Evolutionary conservation across 108 stramenopile species (phyloP), one percentile per base, ranked within the genome.

Genomic region (Discostella pseudostelligera): DNA sequence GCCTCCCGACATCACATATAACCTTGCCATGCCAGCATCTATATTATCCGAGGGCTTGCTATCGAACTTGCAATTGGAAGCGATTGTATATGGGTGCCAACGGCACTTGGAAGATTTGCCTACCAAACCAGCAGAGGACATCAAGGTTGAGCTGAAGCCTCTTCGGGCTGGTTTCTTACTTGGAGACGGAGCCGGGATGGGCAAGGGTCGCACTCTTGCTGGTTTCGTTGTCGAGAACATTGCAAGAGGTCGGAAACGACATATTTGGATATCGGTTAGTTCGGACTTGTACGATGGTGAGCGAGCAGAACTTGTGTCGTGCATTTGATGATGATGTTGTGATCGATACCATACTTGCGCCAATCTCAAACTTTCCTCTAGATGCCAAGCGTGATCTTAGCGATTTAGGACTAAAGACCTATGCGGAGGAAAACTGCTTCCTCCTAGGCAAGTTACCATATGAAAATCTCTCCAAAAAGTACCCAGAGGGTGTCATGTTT

Each of bases 171-270:
- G 55, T n/a, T 89, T 89, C 49, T 82, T 92, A 55, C 51, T 92
- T n/a, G 90, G 88, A 26, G 90, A 92, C 61, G 90, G 88, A 24
- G 86, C 90, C 0, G 89, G 89, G 0, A 81, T 88, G 35, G 89
- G 89, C 20, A 90, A 90, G 54, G 87, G 87, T 22, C 50, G 82
- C 6, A 76, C 79, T 19, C 76, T 83, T 8, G 82, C 82, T 0
- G 82, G 82, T 3, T 80, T 83, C 67, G 76, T 83, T 1, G 65
- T 80, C 13, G 79, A 83, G 58, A 80, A 81, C 51, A 62, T 80
- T 37, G 49, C 61, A 16, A 63, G 79, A 16, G 82, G 82, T 17
- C 43, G 79, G 24, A 74, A 55, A 48, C 66, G 67, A 13, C 82
- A 83, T 65, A 48, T 83, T 12, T 83, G 82, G 82, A 36, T 79